Conservation (phyloP, 306 rosid genomes). For the Gillenia trifoliata region DNA sequence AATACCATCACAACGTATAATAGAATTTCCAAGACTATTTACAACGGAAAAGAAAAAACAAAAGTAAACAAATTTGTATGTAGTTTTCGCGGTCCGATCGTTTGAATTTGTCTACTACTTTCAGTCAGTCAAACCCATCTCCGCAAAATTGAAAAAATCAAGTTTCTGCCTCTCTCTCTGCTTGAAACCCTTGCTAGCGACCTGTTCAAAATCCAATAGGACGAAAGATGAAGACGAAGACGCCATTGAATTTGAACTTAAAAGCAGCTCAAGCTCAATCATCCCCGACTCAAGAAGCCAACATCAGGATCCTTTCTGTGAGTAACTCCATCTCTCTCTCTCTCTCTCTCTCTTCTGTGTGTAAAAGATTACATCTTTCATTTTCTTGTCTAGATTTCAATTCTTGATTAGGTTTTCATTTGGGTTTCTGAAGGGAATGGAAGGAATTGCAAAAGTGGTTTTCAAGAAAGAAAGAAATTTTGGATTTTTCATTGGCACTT, state of each 20-base stretch:
- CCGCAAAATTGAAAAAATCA: conserved; percentile 1
- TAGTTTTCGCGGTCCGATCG: conserved; percentile 35
- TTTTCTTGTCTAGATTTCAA: background rate
- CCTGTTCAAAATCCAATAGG: background rate
- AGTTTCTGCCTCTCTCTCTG: background rate
- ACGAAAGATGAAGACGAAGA: conserved; percentile 63
- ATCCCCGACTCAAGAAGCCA: conserved; percentile 45
- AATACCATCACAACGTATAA: too few species aligned
- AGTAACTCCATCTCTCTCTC: conserved; percentile 2
- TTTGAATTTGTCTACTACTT: conserved; percentile 39
- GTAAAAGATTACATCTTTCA: conserved; percentile 14
- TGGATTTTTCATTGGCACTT: too few species aligned
- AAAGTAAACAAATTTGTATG: background rate
- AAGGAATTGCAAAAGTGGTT: background rate
- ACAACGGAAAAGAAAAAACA: background rate
- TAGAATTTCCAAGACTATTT: background rate
- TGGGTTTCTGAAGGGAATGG: background rate
- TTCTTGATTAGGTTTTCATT: background rate
- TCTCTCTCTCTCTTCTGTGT: background rate
- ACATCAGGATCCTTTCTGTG: conserved; percentile 79
- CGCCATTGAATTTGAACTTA: conserved; percentile 84
- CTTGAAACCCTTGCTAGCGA: conserved; percentile 12
- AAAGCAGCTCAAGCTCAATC: conserved; percentile 72
- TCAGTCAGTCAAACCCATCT: conserved; percentile 7
- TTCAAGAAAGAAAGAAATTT: background rate